Base-by-base conservation (phyloP, 441 rosid genomes). In the Hypseocharis bilobata region DNA sequence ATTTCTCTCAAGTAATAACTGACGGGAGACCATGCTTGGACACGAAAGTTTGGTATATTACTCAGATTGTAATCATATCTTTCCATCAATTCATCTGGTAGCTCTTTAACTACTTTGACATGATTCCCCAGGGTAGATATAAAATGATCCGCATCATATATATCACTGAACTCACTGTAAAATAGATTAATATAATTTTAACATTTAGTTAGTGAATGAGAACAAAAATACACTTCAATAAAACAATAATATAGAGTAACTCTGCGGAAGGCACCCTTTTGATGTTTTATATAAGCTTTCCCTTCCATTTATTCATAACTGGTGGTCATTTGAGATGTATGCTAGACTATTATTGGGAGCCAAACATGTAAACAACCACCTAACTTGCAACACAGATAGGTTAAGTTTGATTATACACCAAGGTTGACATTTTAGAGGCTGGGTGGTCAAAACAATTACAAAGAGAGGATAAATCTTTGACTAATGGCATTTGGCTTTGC, bases 121-220 rank as follows among this genome's bases (percentile, higher is more conserved):
- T 84, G 76, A 16, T 87, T 88, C 65, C 83, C 77, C 44, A 89
- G 92, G 27, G 77, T 77, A 27, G 86, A 66, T 72, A 89, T 81
- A 77, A 92, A 92, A 68, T 83, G 87, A 68, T 88, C 92, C 73
- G 76, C 85, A 68, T 92, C 94, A 64, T 83, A 92, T 73, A 92
- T 88, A 70, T 92, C 96, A 25, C 83, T 82, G 72, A 92, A 89
- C 42, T 63, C 82, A 75, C 98, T 92, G 96, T 38, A 71, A 66
- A 75, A 64, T 13, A 38, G 22, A 34, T 30, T 36, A 65, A 57
- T 56, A 8, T 60, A 17, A 23, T 36, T 65, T 65, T 26, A 29
- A 27, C 36, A 44, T 55, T 51, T 32, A 32, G 22, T 22, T 1
- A 27, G 42, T 55, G 59, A 19, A 32, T 6, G 40, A 2, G 42